phyloP scores from a whole-genome alignment of 2,329 filamentous ascomycete genomes.

The Leptographium flavum region DNA sequence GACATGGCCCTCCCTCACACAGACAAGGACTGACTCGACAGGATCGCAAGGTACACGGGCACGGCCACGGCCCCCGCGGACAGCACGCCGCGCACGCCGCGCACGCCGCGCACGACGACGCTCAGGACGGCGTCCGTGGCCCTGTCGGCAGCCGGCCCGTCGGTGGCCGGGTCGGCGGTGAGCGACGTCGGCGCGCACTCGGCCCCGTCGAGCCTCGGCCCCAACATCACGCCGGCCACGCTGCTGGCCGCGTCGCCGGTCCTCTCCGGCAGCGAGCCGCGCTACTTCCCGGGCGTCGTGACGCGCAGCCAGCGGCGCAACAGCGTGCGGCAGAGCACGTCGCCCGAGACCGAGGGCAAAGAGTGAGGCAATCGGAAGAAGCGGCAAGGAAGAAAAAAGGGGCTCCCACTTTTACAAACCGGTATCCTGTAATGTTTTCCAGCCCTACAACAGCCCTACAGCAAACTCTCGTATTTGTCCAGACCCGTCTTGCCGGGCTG shows the following conservation, averaged over 20 bases:
- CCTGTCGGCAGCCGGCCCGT: background rate
- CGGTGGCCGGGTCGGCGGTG: background rate
- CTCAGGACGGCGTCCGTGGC: too few species aligned
- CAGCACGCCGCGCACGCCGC: background rate
- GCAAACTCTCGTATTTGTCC: conserved; percentile 54
- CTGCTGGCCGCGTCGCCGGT: conserved; percentile 17
- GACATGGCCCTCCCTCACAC: too few species aligned
- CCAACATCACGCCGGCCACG: background rate
- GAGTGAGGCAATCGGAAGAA: background rate
- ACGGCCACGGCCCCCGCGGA: background rate
- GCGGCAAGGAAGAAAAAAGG: background rate
- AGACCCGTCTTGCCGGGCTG: conserved; percentile 35
- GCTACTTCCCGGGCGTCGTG: conserved; percentile 59
- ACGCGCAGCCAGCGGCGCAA: conserved; percentile 32
- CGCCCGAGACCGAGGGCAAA: background rate
- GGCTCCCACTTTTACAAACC: too few species aligned
- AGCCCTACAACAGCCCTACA: conserved; percentile 31
- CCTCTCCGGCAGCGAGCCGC: conserved; percentile 47
- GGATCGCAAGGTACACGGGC: conserved; percentile 27
- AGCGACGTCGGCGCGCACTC: too few species aligned
- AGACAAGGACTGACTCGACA: conserved; percentile 14
- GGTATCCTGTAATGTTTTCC: too few species aligned
- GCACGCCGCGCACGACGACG: too few species aligned
- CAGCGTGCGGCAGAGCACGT: conserved; percentile 21
- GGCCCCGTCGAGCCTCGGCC: background rate